Percentiles rank a stretch among this genome's conserved stretches.
Evolutionary conservation across 305 asterid species (phyloP).

Genomic region (Fraxinus greggii): DNA sequence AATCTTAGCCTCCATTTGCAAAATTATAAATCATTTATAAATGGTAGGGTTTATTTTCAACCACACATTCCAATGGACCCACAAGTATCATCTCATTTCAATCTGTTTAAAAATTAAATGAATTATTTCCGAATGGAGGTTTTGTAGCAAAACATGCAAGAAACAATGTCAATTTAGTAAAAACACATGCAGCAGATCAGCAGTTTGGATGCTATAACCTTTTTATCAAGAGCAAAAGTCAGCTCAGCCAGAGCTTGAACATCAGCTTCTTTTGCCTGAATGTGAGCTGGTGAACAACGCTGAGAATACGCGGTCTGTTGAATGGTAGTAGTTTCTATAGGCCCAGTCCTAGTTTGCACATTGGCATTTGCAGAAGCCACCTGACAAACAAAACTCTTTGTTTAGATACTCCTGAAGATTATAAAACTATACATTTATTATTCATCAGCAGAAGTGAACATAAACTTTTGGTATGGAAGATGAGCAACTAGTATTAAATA

Average conservation of each 20-base stretch:
- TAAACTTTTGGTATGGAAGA: not conserved
- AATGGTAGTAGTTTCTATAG: constrained; percentile 37
- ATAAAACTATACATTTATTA: not conserved
- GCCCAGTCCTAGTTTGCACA: constrained; percentile 37
- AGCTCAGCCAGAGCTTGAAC: constrained; percentile 79
- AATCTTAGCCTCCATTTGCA: not conserved
- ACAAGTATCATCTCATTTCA: not conserved
- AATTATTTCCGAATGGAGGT: not conserved
- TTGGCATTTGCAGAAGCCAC: constrained; percentile 48
- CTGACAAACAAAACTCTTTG: constrained; percentile 35
- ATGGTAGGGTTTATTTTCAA: not conserved
- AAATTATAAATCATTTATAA: not conserved
- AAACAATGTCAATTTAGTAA: not conserved
- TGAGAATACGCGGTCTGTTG: constrained; percentile 49
- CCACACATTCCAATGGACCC: not conserved
- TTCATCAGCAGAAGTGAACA: not conserved
- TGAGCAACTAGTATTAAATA: not conserved
- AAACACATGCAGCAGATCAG: constrained; percentile 10
- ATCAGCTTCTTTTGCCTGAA: constrained; percentile 91
- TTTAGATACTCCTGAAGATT: constrained; percentile 21
- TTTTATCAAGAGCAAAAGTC: constrained; percentile 83
- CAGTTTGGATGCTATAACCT: constrained; percentile 47
- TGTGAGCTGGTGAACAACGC: constrained; percentile 44
- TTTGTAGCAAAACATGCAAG: constrained; percentile 2
- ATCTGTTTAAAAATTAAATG: not conserved